Conservation (phyloP, 371 early-diverging fungal species). For the Umbelopsis sp. region DNA sequence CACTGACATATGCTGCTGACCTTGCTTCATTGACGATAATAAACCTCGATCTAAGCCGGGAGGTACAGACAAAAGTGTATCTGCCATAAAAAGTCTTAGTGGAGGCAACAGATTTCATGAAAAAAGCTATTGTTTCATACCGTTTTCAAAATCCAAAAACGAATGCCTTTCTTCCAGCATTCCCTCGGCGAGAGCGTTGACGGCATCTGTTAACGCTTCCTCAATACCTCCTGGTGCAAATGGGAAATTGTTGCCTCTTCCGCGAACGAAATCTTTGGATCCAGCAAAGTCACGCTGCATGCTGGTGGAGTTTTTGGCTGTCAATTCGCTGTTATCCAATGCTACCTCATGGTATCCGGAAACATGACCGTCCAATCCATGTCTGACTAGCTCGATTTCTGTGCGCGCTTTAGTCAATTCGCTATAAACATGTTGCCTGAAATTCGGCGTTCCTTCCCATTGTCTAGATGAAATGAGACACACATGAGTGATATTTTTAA, state of each 20-base stretch:
- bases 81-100: background rate
- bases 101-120: background rate
- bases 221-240: slow-evolving; percentile 82
- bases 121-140: background rate
- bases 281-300: slow-evolving; percentile 69
- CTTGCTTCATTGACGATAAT: background rate
- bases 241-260: slow-evolving; percentile 72
- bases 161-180: slow-evolving; percentile 36
- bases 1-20: background rate
- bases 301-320: slow-evolving; percentile 77
- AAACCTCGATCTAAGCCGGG: slow-evolving; percentile 73
- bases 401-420: slow-evolving; percentile 54
- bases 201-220: slow-evolving; percentile 38
- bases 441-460: slow-evolving; percentile 58
- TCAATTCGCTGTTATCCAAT: slow-evolving; percentile 46
- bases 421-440: slow-evolving; percentile 38
- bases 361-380: slow-evolving; percentile 57
- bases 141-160: slow-evolving; percentile 36
- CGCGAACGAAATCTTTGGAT: slow-evolving; percentile 72
- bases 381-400: slow-evolving; percentile 44
- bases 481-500: background rate
- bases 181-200: slow-evolving; percentile 32
- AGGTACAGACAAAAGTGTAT: slow-evolving; percentile 36
- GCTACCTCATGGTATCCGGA: slow-evolving; percentile 51
- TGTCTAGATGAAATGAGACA: slow-evolving; percentile 30